phyloP scores from a whole-genome alignment of 768 basidiomycete genomes.

The Lentinula edodes region DNA sequence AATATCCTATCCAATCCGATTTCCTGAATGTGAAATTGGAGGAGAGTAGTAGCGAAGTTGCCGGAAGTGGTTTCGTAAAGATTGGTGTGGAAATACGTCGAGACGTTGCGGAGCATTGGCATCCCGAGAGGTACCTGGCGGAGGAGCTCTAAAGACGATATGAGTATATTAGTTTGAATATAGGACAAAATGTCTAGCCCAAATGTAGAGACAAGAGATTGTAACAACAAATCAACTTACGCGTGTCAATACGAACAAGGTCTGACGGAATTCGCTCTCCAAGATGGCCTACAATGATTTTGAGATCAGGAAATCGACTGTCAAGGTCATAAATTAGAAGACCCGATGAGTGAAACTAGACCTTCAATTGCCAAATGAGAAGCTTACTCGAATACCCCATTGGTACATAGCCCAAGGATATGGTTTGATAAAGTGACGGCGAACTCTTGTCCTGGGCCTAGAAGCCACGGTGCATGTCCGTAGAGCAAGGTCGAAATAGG shows the following conservation, averaged over 20 bases:
- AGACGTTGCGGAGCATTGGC: constrained; percentile 31
- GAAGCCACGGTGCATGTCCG: constrained; percentile 26
- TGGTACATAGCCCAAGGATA: constrained; percentile 32
- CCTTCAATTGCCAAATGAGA: neutral
- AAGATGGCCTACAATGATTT: constrained; percentile 37
- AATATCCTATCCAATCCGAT: constrained; percentile 35
- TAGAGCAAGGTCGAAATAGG: neutral
- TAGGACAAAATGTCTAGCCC: no score
- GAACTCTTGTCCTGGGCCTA: constrained; percentile 30
- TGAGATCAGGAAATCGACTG: constrained; percentile 36
- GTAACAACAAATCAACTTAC: constrained; percentile 16
- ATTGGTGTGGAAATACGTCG: constrained; percentile 33
- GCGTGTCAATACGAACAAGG: constrained; percentile 31
- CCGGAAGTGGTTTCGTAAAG: constrained; percentile 36
- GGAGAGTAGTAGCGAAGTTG: constrained; percentile 32
- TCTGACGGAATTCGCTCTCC: constrained; percentile 39
- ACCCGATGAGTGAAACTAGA: no score
- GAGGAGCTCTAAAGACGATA: neutral
- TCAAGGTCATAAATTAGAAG: neutral
- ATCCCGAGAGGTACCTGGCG: constrained; percentile 11
- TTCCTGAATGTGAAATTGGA: constrained; percentile 32
- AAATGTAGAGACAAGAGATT: no score
- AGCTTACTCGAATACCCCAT: constrained; percentile 27
- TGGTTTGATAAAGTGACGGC: constrained; percentile 33
- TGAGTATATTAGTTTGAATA: neutral